A percentile compares a stretch with the other conserved stretches of the same genome.
Evolutionary conservation across 495 filamentous ascomycete genomes (phyloP).

Genomic region (Bathelium albidoporum): DNA sequence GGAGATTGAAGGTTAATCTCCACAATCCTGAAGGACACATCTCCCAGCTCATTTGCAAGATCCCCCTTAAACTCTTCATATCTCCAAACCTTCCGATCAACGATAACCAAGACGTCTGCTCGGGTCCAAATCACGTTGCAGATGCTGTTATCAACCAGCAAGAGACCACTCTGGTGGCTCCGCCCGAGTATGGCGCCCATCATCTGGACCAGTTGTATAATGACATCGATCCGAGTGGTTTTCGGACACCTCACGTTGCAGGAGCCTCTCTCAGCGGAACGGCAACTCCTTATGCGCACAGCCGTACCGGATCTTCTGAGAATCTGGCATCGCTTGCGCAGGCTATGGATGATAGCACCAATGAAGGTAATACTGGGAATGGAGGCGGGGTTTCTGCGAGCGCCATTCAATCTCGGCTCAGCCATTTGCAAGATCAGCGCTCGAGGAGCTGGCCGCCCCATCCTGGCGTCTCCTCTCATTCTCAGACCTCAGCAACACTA

Average conservation of each 20-base stretch:
- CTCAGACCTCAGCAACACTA: constrained; percentile 7
- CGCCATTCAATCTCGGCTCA: constrained; percentile 23
- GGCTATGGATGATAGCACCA: background rate
- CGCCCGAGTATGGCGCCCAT: constrained; percentile 82
- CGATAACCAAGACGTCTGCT: constrained; percentile 61
- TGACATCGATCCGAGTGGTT: constrained; percentile 63
- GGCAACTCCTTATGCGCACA: constrained; percentile 66
- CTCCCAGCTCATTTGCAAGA: constrained; percentile 79
- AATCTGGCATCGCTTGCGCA: constrained; percentile 51
- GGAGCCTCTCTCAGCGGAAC: constrained; percentile 48
- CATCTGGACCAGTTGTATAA: constrained; percentile 80
- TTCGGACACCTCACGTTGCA: constrained; percentile 54
- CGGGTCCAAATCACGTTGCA: constrained; percentile 33
- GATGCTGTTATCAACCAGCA: constrained; percentile 30
- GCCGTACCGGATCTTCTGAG: constrained; percentile 66
- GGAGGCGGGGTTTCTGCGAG: background rate
- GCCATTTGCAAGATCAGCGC: constrained; percentile 22
- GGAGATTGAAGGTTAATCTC: constrained; percentile 75
- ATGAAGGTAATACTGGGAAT: background rate
- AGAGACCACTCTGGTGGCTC: constrained; percentile 44
- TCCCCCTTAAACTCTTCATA: constrained; percentile 84
- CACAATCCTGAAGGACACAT: constrained; percentile 90
- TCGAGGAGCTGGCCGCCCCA: background rate
- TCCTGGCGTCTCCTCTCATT: constrained; percentile 1
- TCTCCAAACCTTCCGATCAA: constrained; percentile 81